Conservation (phyloP, 1,284 basidiomycete species). For the Flammula alnicola region DNA sequence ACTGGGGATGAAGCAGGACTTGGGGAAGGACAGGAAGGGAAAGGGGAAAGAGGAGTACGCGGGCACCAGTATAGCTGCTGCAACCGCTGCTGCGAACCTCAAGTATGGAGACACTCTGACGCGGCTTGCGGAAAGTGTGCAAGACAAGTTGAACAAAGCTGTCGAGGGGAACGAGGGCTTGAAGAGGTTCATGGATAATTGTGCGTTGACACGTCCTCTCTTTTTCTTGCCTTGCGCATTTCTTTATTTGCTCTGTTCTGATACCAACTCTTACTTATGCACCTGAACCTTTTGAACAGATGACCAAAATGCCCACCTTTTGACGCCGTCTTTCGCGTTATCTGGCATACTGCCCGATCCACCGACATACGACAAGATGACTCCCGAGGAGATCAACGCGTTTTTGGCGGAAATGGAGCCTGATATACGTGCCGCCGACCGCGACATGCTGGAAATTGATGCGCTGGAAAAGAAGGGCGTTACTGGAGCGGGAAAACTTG, state of each 20-base stretch:
- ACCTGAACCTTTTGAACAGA: slow-evolving; percentile 57
- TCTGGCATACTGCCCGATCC: slow-evolving; percentile 57
- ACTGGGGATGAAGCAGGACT: slow-evolving; percentile 61
- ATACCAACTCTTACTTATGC: too few species aligned
- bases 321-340: slow-evolving; percentile 75
- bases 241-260: background rate
- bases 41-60: slow-evolving; percentile 38
- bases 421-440: slow-evolving; percentile 78
- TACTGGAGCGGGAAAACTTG: slow-evolving; percentile 69
- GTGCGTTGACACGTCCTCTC: slow-evolving; percentile 44
- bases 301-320: slow-evolving; percentile 71
- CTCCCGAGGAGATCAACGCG: slow-evolving; percentile 67
- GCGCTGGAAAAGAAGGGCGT: slow-evolving; percentile 70
- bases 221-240: slow-evolving; percentile 4
- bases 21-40: slow-evolving; percentile 33
- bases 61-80: slow-evolving; percentile 8
- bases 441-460: slow-evolving; percentile 78
- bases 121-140: slow-evolving; percentile 62
- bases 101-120: slow-evolving; percentile 58
- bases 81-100: slow-evolving; percentile 27
- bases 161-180: slow-evolving; percentile 72
- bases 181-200: slow-evolving; percentile 72
- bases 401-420: slow-evolving; percentile 77
- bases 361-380: slow-evolving; percentile 66
- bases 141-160: slow-evolving; percentile 55